Base-by-base conservation (phyloP, 2,329 filamentous ascomycete genomes). In the Leptographium wingfieldii region DNA sequence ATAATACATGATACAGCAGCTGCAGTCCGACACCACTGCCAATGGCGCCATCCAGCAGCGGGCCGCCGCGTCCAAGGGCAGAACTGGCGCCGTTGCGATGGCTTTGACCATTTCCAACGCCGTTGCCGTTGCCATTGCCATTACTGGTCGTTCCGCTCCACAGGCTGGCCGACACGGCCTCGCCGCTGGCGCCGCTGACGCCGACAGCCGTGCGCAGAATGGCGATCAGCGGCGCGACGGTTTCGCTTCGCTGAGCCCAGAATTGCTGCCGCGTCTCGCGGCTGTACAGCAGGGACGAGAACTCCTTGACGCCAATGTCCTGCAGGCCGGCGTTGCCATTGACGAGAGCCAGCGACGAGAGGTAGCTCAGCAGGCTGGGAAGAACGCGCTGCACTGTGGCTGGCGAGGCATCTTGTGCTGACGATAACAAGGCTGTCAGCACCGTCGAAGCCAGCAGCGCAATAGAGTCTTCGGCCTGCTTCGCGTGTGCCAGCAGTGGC, bases 231-330 rank as follows among this genome's bases (percentile, higher is more conserved):
- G 94, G 92, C 54, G 80, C 80, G 46, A 96, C 74, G 0, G 92
- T 96, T 75, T 96, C 89, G 69, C 85, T 85, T 67, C 89, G 82
- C 73, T 96, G 90, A 64, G 87, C 83, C 94, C 94, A 99, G 75
- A 97, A 97, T 60, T 94, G 80, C 66, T 86, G 80, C 64, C 94
- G 83, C 3, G 91, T 83, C 61, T 83, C 83, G 63, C 79, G 82
- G 48, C 85, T 89, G 63, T 90, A 86, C 38, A 99, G 79, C 38
- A 99, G 78, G 25, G 88, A 80, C 43, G 94, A 96, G 73, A 92
- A 95, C 70, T 92, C 84, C 69, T 94, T 89, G 14, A 97, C 91
- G 31, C 91, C 92, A 69, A 97, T 96, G 69, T 99, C 94, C 73
- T 99, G 94, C 60, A 95, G 80, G 48, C 90, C 90, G 59, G 89